Percentiles rank a stretch among this genome's conserved stretches.
These are phyloP conservation scores for Aureobasidium sp. DNA, from an alignment of 2,329 filamentous ascomycete genomes.

Conservation along the genomic window DNA sequence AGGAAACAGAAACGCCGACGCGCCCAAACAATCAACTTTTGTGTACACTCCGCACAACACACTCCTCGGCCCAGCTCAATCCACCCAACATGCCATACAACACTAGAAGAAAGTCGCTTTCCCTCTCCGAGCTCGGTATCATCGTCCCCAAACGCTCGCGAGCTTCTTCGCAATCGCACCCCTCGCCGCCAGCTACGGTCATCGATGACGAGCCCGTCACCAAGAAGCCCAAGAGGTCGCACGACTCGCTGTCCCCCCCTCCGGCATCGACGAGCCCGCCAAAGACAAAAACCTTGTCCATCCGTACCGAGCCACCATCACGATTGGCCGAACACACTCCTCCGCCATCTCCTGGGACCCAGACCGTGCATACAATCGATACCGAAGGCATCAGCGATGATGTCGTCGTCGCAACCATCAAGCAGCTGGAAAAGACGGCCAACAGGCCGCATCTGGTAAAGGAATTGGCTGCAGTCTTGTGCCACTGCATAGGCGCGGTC, in stretches of 20 bases:
- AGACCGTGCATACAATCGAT: slow-evolving; percentile 52
- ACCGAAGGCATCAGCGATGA: slow-evolving; percentile 84
- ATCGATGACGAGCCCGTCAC: slow-evolving; percentile 47
- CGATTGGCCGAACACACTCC: slow-evolving; percentile 60
- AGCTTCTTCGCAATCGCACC: slow-evolving; percentile 31
- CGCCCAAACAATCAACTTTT: slow-evolving; percentile 9
- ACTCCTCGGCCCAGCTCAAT: neutral
- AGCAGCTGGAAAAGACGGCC: slow-evolving; percentile 78
- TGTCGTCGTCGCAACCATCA: slow-evolving; percentile 83
- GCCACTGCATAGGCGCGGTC: slow-evolving; percentile 68
- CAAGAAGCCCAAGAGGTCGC: slow-evolving; percentile 66
- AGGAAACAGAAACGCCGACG: slow-evolving; percentile 7
- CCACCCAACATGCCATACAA: slow-evolving; percentile 73
- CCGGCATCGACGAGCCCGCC: slow-evolving; percentile 33
- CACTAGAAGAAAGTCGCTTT: slow-evolving; percentile 91
- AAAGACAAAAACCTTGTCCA: slow-evolving; percentile 34
- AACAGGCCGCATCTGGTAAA: slow-evolving; percentile 94
- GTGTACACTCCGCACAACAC: neutral
- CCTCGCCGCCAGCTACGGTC: slow-evolving; percentile 54
- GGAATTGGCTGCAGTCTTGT: slow-evolving; percentile 74
- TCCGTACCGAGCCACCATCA: slow-evolving; percentile 40
- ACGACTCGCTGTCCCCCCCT: slow-evolving; percentile 41
- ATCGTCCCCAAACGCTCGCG: slow-evolving; percentile 56
- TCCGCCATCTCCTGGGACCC: slow-evolving; percentile 60
- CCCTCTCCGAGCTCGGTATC: slow-evolving; percentile 85